These are phyloP conservation scores for Blepharisma stoltei DNA, from an alignment of 73 alveolate species.

Conservation along the genomic window DNA sequence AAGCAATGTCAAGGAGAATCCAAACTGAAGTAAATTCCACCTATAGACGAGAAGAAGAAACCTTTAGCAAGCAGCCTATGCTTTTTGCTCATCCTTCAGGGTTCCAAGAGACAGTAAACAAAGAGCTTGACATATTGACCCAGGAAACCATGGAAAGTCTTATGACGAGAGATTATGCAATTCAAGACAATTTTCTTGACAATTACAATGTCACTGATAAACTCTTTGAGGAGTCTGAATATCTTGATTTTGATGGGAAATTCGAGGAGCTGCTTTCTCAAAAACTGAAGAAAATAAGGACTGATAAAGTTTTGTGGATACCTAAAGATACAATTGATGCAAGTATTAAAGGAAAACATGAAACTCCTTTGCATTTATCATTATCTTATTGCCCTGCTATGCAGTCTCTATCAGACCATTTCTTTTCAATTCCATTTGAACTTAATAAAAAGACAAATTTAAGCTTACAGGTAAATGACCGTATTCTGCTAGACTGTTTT, in stretches of 20 bases:
- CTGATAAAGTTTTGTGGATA: slow-evolving; percentile 20
- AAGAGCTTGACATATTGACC: slow-evolving; percentile 3
- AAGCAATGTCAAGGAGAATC: slow-evolving; percentile 1
- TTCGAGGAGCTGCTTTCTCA: neutral
- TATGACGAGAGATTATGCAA: neutral
- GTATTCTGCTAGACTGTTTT: slow-evolving; percentile 1
- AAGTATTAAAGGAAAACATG: neutral
- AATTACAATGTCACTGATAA: neutral
- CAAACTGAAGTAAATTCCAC: neutral
- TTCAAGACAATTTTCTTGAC: slow-evolving; percentile 22
- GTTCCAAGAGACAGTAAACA: neutral
- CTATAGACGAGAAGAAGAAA: slow-evolving; percentile 22
- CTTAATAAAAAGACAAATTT: slow-evolving; percentile 27
- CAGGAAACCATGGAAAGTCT: neutral
- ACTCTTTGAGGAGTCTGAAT: slow-evolving; percentile 10
- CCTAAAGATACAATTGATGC: slow-evolving; percentile 2
- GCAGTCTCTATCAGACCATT: neutral
- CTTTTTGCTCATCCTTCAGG: slow-evolving; percentile 32
- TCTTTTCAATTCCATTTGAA: slow-evolving; percentile 26
- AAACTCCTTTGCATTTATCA: slow-evolving; percentile 16
- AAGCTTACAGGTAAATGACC: neutral
- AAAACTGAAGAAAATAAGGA: neutral
- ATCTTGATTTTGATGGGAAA: slow-evolving; percentile 28
- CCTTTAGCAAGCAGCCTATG: slow-evolving; percentile 28
- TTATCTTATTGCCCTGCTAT: neutral